Percentiles rank a stretch among this genome's conserved stretches.
Conservation (phyloP, 1,139 yeast species). For the Tardiomyces digboiensis region DNA sequence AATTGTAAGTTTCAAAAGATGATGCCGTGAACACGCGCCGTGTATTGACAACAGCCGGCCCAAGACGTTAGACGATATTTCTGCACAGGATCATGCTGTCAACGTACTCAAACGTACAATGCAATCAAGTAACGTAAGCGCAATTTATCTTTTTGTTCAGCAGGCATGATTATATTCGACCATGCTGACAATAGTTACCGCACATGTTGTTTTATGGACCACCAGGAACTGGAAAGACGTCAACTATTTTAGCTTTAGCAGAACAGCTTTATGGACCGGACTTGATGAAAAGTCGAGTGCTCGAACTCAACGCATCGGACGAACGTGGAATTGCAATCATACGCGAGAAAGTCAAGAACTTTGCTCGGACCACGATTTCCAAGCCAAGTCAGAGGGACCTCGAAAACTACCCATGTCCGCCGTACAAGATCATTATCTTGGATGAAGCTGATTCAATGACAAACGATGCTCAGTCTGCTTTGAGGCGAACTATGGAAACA, state of each 20-base stretch:
- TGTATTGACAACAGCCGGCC: conserved; percentile 49
- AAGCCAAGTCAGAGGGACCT: conserved; percentile 63
- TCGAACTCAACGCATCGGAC: conserved; percentile 93
- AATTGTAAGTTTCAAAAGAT: conserved; percentile 36
- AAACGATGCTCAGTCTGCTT: conserved; percentile 93
- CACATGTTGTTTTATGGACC: conserved; percentile 97
- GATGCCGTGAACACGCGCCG: no score
- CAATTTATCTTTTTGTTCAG: no score
- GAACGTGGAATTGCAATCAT: conserved; percentile 93
- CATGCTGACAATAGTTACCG: conserved; percentile 40
- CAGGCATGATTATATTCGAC: no score
- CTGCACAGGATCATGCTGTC: conserved; percentile 90
- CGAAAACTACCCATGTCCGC: conserved; percentile 84
- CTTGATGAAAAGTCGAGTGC: conserved; percentile 63
- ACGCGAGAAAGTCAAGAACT: conserved; percentile 83
- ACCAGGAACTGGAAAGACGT: conserved; percentile 96
- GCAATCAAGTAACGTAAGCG: conserved; percentile 50
- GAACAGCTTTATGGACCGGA: conserved; percentile 63
- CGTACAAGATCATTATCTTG: conserved; percentile 63
- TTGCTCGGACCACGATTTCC: conserved; percentile 82
- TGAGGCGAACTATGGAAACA: conserved; percentile 94
- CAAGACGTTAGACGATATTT: conserved; percentile 67
- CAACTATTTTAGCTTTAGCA: conserved; percentile 83
- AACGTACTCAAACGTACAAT: conserved; percentile 74
- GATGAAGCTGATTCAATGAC: conserved; percentile 67